Conservation (phyloP, 2,329 filamentous ascomycete species). For the Curvularia lunata region DNA sequence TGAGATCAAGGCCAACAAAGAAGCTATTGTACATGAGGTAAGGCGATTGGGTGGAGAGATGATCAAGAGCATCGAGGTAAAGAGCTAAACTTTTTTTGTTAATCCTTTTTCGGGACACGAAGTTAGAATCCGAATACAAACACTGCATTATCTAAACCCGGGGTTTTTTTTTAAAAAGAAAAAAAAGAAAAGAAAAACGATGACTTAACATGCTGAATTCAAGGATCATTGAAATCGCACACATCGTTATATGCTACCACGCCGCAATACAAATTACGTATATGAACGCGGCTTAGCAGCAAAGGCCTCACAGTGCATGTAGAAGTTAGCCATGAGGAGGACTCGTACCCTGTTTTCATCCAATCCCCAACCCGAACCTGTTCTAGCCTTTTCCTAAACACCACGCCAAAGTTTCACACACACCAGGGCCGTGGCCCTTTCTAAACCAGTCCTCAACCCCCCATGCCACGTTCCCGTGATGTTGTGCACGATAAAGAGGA, state of each 20-base stretch:
- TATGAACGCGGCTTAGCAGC: background rate
- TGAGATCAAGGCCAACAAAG: constrained; percentile 68
- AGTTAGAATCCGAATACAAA: background rate
- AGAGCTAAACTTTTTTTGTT: constrained; percentile 3
- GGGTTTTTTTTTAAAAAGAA: no score
- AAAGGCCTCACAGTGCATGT: background rate
- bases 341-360: no score
- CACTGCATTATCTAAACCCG: background rate
- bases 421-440: no score
- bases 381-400: no score
- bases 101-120: background rate
- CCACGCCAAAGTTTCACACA: no score
- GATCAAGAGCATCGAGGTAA: constrained; percentile 54
- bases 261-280: background rate
- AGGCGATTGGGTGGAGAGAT: constrained; percentile 66
- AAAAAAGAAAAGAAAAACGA: background rate
- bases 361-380: no score
- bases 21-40: constrained; percentile 74
- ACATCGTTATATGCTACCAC: background rate
- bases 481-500: no score
- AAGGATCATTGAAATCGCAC: background rate
- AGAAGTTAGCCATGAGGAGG: no score
- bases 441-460: no score
- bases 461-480: no score
- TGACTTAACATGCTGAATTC: background rate